Conservation (phyloP, 768 basidiomycete genomes). For the Russula olivacea region DNA sequence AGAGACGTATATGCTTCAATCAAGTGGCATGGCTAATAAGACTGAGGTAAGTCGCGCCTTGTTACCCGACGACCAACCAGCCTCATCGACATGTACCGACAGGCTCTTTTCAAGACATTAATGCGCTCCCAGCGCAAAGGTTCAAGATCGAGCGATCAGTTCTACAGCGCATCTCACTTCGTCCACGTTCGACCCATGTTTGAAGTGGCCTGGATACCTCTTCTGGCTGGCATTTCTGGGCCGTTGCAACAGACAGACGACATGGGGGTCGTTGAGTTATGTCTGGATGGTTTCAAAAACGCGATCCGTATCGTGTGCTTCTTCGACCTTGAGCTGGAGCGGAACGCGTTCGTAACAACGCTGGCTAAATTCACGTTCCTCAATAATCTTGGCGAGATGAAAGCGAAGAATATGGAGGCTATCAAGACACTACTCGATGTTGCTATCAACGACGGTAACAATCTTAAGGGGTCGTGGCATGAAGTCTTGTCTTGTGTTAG, state of each 20-base stretch:
- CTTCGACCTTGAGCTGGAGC: conserved; percentile 93
- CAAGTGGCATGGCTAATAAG: conserved; percentile 93
- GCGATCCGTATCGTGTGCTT: conserved; percentile 97
- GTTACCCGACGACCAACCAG: background rate
- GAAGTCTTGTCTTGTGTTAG: conserved; percentile 97
- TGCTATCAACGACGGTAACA: conserved; percentile 94
- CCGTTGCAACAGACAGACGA: conserved; percentile 95
- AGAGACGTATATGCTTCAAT: conserved; percentile 93
- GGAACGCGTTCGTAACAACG: conserved; percentile 98
- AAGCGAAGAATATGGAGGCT: conserved; percentile 98
- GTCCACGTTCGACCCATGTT: conserved; percentile 98
- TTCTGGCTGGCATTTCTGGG: conserved; percentile 90
- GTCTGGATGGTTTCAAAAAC: conserved; percentile 91
- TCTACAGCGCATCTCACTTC: conserved; percentile 94
- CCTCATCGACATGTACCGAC: background rate
- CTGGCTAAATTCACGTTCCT: conserved; percentile 95
- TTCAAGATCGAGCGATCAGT: conserved; percentile 73
- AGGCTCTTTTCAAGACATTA: conserved; percentile 91
- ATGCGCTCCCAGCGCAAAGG: conserved; percentile 88
- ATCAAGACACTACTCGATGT: conserved; percentile 94
- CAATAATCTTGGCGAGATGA: conserved; percentile 98
- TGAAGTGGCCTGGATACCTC: conserved; percentile 98
- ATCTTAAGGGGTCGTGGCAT: conserved; percentile 92
- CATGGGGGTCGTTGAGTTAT: conserved; percentile 83
- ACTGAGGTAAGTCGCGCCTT: conserved; percentile 62